A percentile compares a stretch with the other conserved stretches of the same genome.
Evolutionary conservation across 2,329 filamentous ascomycete genomes (phyloP).

Genomic region (Fusarium papillatum): DNA sequence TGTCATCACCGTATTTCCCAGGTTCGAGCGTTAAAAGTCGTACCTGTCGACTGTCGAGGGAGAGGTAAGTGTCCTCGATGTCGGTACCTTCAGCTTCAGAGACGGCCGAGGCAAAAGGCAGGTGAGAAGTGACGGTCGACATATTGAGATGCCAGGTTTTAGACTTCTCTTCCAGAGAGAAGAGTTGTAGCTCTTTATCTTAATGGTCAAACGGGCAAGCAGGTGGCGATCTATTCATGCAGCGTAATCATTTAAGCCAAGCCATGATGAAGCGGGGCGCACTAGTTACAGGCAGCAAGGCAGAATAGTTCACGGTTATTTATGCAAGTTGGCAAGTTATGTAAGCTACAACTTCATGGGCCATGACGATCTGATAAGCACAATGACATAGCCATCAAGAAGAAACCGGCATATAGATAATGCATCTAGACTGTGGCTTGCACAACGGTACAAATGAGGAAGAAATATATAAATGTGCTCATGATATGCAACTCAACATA

Average conservation of each 20-base stretch:
- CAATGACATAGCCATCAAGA: too few species aligned
- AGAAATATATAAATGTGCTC: too few species aligned
- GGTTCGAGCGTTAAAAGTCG: neutral
- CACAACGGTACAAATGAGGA: too few species aligned
- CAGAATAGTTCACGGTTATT: neutral
- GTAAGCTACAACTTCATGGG: too few species aligned
- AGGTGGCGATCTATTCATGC: neutral
- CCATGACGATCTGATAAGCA: too few species aligned
- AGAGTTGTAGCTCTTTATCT: neutral
- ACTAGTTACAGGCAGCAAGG: neutral
- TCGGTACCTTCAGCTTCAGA: neutral
- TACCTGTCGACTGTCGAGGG: neutral
- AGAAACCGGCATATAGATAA: too few species aligned
- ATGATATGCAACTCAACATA: too few species aligned
- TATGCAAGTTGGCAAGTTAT: too few species aligned
- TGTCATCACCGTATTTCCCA: neutral
- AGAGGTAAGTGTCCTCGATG: neutral
- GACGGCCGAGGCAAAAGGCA: neutral
- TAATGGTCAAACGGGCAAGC: neutral
- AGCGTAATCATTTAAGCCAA: neutral
- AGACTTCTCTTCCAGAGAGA: rapidly evolving
- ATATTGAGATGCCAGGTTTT: neutral
- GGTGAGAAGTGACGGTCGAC: neutral
- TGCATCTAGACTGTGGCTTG: too few species aligned
- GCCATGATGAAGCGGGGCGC: neutral